These are phyloP conservation scores for Exsudoporus frostii DNA, from an alignment of 768 basidiomycete species.

Conservation along the genomic window DNA sequence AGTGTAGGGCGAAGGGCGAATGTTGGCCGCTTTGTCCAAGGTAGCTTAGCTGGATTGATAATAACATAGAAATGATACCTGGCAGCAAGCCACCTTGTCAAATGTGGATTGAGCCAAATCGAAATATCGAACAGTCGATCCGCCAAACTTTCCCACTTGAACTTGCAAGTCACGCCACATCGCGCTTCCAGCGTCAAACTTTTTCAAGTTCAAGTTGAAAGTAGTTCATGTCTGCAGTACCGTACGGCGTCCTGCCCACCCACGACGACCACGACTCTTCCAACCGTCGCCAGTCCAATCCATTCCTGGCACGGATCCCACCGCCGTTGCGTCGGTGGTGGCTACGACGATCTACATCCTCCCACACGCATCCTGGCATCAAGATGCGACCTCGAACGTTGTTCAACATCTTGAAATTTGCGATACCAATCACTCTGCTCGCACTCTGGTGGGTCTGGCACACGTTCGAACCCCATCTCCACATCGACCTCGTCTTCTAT, in stretches of 20 bases:
- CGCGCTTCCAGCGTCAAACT: too few relatives aligned
- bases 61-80: too few relatives aligned
- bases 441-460: constrained; percentile 40
- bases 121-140: too few relatives aligned
- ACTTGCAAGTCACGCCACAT: not conserved
- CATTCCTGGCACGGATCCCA: not conserved
- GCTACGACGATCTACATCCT: not conserved
- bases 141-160: too few relatives aligned
- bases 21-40: too few relatives aligned
- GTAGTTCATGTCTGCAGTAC: constrained; percentile 6
- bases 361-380: not conserved
- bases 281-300: not conserved
- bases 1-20: too few relatives aligned
- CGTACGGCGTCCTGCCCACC: constrained; percentile 8
- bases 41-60: too few relatives aligned
- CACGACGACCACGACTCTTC: constrained; percentile 10
- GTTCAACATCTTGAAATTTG: constrained; percentile 40
- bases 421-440: constrained; percentile 33
- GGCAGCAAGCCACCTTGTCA: too few relatives aligned
- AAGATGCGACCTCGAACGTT: constrained; percentile 34
- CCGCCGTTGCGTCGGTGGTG: constrained; percentile 6
- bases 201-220: not conserved
- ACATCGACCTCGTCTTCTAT: constrained; percentile 83
- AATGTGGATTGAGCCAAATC: too few relatives aligned
- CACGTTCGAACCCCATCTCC: constrained; percentile 63